These are phyloP conservation scores for Glycyrrhiza uralensis DNA, from an alignment of 306 rosid genomes.

Conservation along the genomic window DNA sequence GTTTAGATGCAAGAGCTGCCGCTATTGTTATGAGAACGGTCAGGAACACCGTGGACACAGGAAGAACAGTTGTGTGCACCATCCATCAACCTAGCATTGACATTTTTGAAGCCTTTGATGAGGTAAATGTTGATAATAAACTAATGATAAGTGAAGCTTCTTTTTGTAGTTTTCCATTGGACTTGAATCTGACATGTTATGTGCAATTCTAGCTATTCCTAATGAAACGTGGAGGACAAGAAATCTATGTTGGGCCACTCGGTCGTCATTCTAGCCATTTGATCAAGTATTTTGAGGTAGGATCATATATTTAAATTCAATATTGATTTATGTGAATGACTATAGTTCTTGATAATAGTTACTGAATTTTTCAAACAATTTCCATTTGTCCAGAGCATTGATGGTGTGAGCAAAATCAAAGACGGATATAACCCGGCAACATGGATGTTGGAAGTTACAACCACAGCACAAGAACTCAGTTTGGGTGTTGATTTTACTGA, in stretches of 20 bases:
- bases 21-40: slow-evolving; percentile 96
- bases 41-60: slow-evolving; percentile 83
- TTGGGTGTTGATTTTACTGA: slow-evolving; percentile 62
- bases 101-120: slow-evolving; percentile 78
- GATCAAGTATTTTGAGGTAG: slow-evolving; percentile 59
- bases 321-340: neutral
- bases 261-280: slow-evolving; percentile 61
- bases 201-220: slow-evolving; percentile 31
- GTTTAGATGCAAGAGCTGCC: slow-evolving; percentile 89
- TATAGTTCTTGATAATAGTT: neutral
- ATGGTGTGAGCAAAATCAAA: slow-evolving; percentile 69
- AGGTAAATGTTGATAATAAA: slow-evolving; percentile 32
- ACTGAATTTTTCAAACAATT: neutral
- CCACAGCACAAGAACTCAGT: slow-evolving; percentile 53
- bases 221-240: slow-evolving; percentile 74
- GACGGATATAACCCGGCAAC: slow-evolving; percentile 90
- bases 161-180: neutral
- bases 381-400: slow-evolving; percentile 34
- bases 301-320: neutral
- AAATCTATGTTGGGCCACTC: slow-evolving; percentile 67
- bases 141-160: neutral
- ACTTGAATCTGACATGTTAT: neutral
- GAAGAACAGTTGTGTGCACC: slow-evolving; percentile 90
- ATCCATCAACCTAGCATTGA: slow-evolving; percentile 96
- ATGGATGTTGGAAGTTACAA: slow-evolving; percentile 83